These are phyloP conservation scores for Corynascus novoguineensis DNA, from an alignment of 495 filamentous ascomycete genomes.

Conservation along the genomic window DNA sequence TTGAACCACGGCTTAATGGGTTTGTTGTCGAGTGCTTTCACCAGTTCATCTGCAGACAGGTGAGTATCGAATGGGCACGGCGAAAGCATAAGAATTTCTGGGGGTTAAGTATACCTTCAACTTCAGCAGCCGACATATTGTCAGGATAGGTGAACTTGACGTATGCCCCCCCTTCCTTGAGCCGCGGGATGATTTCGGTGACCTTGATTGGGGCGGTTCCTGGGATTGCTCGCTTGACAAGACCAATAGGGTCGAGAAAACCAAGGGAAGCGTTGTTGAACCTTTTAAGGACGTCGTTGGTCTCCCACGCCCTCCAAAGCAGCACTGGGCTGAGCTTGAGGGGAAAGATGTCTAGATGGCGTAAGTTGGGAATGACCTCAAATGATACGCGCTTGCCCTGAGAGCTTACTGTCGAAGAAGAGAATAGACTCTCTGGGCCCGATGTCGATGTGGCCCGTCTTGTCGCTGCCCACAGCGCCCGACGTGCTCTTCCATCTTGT, in stretches of 20 bases:
- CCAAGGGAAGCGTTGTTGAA: slow-evolving; percentile 55
- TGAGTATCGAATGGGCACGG: background rate
- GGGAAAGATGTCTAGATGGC: slow-evolving; percentile 70
- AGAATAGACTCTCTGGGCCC: slow-evolving; percentile 69
- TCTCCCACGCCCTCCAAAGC: slow-evolving; percentile 52
- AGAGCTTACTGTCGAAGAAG: slow-evolving; percentile 76
- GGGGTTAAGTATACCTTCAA: slow-evolving; percentile 41
- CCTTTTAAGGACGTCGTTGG: slow-evolving; percentile 54
- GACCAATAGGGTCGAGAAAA: slow-evolving; percentile 56
- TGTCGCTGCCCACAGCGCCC: slow-evolving; percentile 41
- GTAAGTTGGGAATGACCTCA: background rate
- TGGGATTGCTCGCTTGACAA: slow-evolving; percentile 60
- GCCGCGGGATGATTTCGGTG: slow-evolving; percentile 69
- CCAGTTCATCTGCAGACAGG: slow-evolving; percentile 15
- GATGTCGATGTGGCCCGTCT: slow-evolving; percentile 70
- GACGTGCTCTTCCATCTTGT: slow-evolving; percentile 34
- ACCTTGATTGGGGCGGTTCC: slow-evolving; percentile 56
- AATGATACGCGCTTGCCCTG: background rate
- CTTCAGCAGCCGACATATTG: slow-evolving; percentile 48
- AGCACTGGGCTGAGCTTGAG: slow-evolving; percentile 65
- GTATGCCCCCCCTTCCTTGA: slow-evolving; percentile 91
- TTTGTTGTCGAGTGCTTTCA: slow-evolving; percentile 55
- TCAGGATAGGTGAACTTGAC: slow-evolving; percentile 71
- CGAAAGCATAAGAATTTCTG: background rate
- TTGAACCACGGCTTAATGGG: slow-evolving; percentile 84